A percentile compares a stretch with the other conserved stretches of the same genome.
These are phyloP conservation scores for Geotrichum fermentans DNA, from an alignment of 1,139 yeast species.

Conservation along the genomic window DNA sequence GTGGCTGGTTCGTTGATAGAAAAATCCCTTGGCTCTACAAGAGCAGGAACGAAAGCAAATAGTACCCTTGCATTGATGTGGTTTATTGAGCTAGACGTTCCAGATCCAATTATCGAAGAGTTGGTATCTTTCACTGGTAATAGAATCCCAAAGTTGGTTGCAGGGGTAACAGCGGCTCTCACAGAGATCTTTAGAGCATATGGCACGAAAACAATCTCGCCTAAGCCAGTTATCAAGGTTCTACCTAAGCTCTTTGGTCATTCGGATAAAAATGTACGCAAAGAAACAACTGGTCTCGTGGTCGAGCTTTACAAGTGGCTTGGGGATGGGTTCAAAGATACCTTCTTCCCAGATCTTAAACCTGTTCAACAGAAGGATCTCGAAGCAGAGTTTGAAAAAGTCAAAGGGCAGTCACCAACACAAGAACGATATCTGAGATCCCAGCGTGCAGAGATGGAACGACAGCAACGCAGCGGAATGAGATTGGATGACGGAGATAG, in stretches of 20 bases:
- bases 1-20: slow-evolving; percentile 66
- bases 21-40: slow-evolving; percentile 69
- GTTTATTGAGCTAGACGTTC: slow-evolving; percentile 61
- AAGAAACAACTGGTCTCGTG: slow-evolving; percentile 66
- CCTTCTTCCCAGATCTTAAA: slow-evolving; percentile 67
- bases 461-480: slow-evolving; percentile 28
- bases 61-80: slow-evolving; percentile 58
- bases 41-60: slow-evolving; percentile 68
- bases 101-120: slow-evolving; percentile 64
- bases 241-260: slow-evolving; percentile 74
- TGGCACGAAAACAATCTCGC: slow-evolving; percentile 67
- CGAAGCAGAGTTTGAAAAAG: slow-evolving; percentile 57
- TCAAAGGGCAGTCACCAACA: slow-evolving; percentile 44
- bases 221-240: slow-evolving; percentile 54
- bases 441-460: slow-evolving; percentile 43
- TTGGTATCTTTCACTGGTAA: slow-evolving; percentile 59
- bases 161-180: slow-evolving; percentile 59
- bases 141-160: slow-evolving; percentile 72
- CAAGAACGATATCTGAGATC: slow-evolving; percentile 56
- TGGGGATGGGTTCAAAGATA: slow-evolving; percentile 57
- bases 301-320: slow-evolving; percentile 73
- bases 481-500: slow-evolving; percentile 27
- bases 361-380: slow-evolving; percentile 92
- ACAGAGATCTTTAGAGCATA: slow-evolving; percentile 54
- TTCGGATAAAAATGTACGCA: slow-evolving; percentile 82